Evolutionary conservation across 1,139 yeast genomes (phyloP), one percentile per base, ranked within the genome.

Genomic region (Protomyces arabidopsidicola): DNA sequence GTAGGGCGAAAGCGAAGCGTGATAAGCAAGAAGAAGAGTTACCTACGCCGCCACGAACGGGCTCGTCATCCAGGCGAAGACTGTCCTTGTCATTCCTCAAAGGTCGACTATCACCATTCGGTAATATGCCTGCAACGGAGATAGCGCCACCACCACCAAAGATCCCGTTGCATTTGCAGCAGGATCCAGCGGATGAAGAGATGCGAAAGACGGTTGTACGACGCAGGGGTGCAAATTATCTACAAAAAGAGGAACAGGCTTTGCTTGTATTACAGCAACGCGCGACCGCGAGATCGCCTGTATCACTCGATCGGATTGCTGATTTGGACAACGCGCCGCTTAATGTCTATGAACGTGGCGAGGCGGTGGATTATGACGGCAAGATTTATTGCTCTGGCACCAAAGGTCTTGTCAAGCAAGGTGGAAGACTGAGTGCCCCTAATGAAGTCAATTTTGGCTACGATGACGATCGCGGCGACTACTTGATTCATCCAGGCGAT

Each of bases 381-480:
- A 60, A 75, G 72, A 70, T 80, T 69, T 70, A 70, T 77, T 60
- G 82, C 76, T 71, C 82, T 71, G 74, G 77, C 72, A 65, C 69
- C 9, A 67, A 70, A 12, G 64, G 62, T 14, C 56, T 68, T 14
- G 39, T 48, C 16, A 71, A 72, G 67, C 67, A 71, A 3, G 69
- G 72, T 14, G 78, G 83, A 2, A 81, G 84, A 64, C 75, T 82
- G 27, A 56, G 52, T 22, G 77, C 79, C 39, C 71, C 72, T 22
- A 65, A 53, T 8, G 51, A 65, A 9, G 55, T 60, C 65, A 87
- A 85, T 73, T 84, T 83, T 75, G 95, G 91, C 0, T 88, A 86
- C 72, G 96, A 88, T 72, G 95, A 88, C 72, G 73, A 74, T 2
- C 76, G 81, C 12, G 88, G 90, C 1, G 88, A 88, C 71, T 86